Evolutionary conservation across 108 stramenopile species (phyloP).

Genomic region (Schizochytrium sp.): DNA sequence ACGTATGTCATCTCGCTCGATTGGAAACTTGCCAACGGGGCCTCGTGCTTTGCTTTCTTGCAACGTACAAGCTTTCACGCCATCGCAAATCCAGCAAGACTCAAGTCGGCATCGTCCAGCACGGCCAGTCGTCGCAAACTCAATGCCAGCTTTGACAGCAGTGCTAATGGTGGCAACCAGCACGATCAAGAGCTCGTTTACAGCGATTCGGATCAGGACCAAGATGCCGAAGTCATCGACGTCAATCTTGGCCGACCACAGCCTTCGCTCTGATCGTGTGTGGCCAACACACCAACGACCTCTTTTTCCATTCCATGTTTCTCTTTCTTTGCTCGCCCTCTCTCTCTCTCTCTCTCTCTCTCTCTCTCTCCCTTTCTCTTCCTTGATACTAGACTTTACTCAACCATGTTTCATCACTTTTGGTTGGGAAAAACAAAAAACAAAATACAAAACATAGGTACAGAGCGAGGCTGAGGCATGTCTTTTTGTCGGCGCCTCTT

Average conservation of each 20-base stretch:
- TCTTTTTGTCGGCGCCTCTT: too few species aligned
- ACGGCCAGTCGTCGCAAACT: too few species aligned
- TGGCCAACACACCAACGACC: background rate
- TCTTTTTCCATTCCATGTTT: too few species aligned
- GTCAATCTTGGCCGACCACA: background rate
- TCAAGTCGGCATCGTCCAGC: background rate
- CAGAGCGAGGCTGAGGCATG: too few species aligned
- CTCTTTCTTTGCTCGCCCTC: background rate
- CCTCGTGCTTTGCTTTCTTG: background rate
- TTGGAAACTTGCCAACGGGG: background rate
- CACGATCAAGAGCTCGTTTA: background rate
- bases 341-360: background rate
- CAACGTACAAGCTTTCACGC: background rate
- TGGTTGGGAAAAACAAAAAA: too few species aligned
- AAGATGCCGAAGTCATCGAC: background rate
- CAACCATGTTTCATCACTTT: too few species aligned
- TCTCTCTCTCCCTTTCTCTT: background rate
- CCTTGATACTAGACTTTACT: background rate
- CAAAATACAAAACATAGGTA: too few species aligned
- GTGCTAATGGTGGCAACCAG: too few species aligned
- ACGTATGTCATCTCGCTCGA: background rate
- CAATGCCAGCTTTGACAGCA: too few species aligned
- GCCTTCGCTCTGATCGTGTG: background rate
- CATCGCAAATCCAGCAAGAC: background rate
- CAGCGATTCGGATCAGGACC: background rate